Conservation (phyloP, 768 basidiomycete species). For the Punctularia strigosozonata region DNA sequence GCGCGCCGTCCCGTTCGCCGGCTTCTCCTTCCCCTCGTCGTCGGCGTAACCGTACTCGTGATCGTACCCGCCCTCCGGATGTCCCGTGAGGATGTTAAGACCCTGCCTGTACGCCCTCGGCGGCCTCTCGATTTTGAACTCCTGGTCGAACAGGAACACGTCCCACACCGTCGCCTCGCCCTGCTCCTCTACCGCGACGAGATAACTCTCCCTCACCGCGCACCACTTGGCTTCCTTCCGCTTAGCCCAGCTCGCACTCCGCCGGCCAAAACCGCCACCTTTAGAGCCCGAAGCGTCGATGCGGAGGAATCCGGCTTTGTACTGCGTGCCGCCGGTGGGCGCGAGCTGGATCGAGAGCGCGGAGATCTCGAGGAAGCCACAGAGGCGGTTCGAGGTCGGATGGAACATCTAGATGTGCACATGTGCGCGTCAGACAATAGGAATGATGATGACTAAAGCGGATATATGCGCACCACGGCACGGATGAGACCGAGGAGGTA, state of each 20-base stretch:
- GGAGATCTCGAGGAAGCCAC: slow-evolving; percentile 86
- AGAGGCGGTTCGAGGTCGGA: slow-evolving; percentile 80
- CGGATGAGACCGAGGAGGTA: slow-evolving; percentile 84
- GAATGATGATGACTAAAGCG: slow-evolving; percentile 1
- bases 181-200: slow-evolving; percentile 78
- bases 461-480: slow-evolving; percentile 55
- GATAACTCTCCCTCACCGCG: slow-evolving; percentile 82
- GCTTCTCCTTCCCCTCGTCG: slow-evolving; percentile 4
- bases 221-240: slow-evolving; percentile 78
- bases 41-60: slow-evolving; percentile 13
- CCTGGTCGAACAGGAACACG: slow-evolving; percentile 83
- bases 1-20: background rate
- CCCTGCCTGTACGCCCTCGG: slow-evolving; percentile 83
- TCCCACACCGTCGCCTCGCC: slow-evolving; percentile 84
- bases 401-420: slow-evolving; percentile 72
- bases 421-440: background rate
- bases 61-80: slow-evolving; percentile 19
- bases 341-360: slow-evolving; percentile 77
- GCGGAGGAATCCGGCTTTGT: slow-evolving; percentile 79
- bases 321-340: slow-evolving; percentile 71
- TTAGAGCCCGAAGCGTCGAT: slow-evolving; percentile 42
- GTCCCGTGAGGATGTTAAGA: slow-evolving; percentile 56
- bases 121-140: slow-evolving; percentile 87
- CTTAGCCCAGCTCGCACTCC: slow-evolving; percentile 45
- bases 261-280: slow-evolving; percentile 50